phyloP scores from a whole-genome alignment of 169 alveolate species.

The Plasmodium chabaudi region DNA sequence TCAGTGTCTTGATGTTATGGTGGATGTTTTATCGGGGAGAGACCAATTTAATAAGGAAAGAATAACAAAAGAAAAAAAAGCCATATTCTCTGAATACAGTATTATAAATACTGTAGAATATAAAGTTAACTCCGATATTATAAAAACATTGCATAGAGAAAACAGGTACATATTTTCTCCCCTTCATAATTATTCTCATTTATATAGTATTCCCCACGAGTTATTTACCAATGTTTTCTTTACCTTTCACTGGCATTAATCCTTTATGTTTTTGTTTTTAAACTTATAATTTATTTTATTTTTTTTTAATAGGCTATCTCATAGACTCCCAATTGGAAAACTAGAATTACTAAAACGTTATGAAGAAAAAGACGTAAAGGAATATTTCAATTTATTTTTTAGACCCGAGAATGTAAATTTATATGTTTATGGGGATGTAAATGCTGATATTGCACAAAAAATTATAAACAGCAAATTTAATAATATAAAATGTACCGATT shows the following conservation, averaged over 20 bases:
- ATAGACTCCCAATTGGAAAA: conserved; percentile 63
- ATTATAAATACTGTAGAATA: conserved; percentile 88
- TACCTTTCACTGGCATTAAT: neutral
- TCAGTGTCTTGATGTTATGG: conserved; percentile 70
- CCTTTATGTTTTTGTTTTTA: neutral
- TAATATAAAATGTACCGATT: conserved; percentile 25
- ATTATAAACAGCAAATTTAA: conserved; percentile 36
- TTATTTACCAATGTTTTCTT: neutral
- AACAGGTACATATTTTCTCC: conserved; percentile 75
- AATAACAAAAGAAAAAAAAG: conserved; percentile 87
- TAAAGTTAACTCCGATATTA: conserved; percentile 87
- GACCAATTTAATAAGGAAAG: conserved; percentile 87
- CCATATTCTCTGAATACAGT: conserved; percentile 89
- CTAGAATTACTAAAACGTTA: conserved; percentile 64
- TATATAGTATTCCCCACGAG: neutral
- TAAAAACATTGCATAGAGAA: conserved; percentile 86
- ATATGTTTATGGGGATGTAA: conserved; percentile 81
- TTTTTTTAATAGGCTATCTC: conserved; percentile 29
- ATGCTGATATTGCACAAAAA: conserved; percentile 61
- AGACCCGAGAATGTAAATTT: conserved; percentile 80
- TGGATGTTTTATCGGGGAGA: conserved; percentile 69
- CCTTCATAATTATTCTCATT: neutral
- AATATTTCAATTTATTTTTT: conserved; percentile 52
- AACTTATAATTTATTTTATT: neutral
- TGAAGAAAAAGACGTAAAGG: conserved; percentile 55